Base-by-base conservation (phyloP, 148 eudicot species). In the Silene uniflora region DNA sequence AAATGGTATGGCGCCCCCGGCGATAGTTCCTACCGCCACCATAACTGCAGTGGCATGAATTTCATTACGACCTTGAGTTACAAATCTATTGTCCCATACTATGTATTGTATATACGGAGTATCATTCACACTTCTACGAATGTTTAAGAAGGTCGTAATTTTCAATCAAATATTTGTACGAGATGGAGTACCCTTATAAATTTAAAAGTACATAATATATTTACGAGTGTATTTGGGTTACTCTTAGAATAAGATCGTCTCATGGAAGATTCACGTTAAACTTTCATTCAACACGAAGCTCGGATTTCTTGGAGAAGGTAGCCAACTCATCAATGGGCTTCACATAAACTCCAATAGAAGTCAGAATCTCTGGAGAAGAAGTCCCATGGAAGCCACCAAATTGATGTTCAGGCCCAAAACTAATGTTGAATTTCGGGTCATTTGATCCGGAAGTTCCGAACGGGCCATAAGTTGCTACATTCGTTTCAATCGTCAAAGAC, bases 381-480 rank as follows among this genome's bases (percentile, higher is more conserved):
- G 72, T 67, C 19, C 78, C 79, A 44, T 76, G 67, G 27, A 76
- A 76, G 44, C 79, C 79, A 58, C 67, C 79, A 59, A 76, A 76
- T 16, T 76, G 73, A 69, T 67, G 23, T 29, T 32, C 55, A 19
- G 65, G 78, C 49, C 78, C 78, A 14, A 68, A 76, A 1, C 35
- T 21, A 7, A 29, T 7, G 9, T 24, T 67, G 14, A 76, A 68
- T 17, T 44, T 24, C 7, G 32, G 22, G 60, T 47, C 70, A 4
- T 25, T 24, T 23, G 56, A 4, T 8, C 16, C 23, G 3, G 23
- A 0, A 47, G 18, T 44, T 32, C 73, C 73, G 16, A 67, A 67
- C 13, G 65, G 78, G 12, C 64, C 78, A 5, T 76, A 76, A 2
- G 11, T 56, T 0, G 47, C 46, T 68, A 17, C 62, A 27, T 76